These are phyloP conservation scores for Myriosclerotinia scirpicola DNA, from an alignment of 2,329 filamentous ascomycete genomes.

Conservation along the genomic window DNA sequence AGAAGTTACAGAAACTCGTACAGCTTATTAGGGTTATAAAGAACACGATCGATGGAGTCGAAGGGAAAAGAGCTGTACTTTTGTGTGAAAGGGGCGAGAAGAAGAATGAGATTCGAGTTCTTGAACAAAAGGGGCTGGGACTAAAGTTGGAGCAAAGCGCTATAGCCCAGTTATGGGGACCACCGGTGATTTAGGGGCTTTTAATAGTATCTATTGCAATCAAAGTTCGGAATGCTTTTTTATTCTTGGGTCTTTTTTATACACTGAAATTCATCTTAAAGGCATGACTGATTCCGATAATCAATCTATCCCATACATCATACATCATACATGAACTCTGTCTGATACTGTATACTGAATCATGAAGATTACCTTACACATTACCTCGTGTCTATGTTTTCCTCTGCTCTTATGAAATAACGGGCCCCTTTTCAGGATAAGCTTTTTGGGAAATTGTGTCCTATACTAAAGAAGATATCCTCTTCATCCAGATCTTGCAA, in stretches of 20 bases:
- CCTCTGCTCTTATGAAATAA: too few relatives aligned
- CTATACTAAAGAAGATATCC: too few relatives aligned
- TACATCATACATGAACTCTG: too few relatives aligned
- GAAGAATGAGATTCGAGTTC: neutral
- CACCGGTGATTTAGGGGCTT: neutral
- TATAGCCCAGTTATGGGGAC: neutral
- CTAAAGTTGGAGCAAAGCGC: neutral
- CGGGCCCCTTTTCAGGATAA: too few relatives aligned
- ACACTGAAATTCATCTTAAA: too few relatives aligned
- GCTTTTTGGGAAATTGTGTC: too few relatives aligned
- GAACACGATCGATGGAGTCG: conserved; percentile 22
- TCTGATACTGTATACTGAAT: too few relatives aligned
- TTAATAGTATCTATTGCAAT: neutral
- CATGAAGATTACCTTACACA: too few relatives aligned
- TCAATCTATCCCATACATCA: too few relatives aligned
- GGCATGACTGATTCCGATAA: too few relatives aligned
- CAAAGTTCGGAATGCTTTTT: neutral
- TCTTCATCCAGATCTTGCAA: too few relatives aligned
- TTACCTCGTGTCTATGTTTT: too few relatives aligned
- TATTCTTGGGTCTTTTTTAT: neutral
- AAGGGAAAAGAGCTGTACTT: conserved; percentile 29
- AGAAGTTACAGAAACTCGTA: conserved; percentile 25
- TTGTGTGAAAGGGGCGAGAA: conserved; percentile 15
- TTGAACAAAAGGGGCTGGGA: neutral
- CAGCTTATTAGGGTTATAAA: conserved; percentile 28